Evolutionary conservation across 441 rosid genomes (phyloP).

Genomic region (Cnidoscolus chayamansa): DNA sequence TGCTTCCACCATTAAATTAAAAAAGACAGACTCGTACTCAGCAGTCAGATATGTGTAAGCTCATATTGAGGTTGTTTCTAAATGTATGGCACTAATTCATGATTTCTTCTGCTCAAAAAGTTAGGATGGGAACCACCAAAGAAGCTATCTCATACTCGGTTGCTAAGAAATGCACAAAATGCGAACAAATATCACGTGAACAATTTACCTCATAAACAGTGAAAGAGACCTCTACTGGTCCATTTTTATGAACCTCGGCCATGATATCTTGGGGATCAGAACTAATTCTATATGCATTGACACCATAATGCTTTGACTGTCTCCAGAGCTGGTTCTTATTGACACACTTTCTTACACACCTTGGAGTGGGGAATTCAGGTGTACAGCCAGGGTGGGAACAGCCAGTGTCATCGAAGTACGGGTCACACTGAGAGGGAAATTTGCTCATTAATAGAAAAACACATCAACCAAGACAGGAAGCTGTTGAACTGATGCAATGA

Average conservation of each 20-base stretch:
- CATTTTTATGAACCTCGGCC: slow-evolving; percentile 78
- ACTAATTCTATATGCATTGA: slow-evolving; percentile 59
- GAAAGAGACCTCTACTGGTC: slow-evolving; percentile 90
- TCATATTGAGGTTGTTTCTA: not conserved
- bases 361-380: slow-evolving; percentile 86
- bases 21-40: not conserved
- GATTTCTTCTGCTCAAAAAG: not conserved
- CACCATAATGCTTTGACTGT: slow-evolving; percentile 70
- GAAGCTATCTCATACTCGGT: not conserved
- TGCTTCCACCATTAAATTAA: not conserved
- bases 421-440: slow-evolving; percentile 61
- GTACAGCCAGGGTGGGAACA: slow-evolving; percentile 97
- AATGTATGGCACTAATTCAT: not conserved
- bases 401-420: slow-evolving; percentile 77
- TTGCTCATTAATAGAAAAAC: slow-evolving; percentile 6
- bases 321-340: slow-evolving; percentile 68
- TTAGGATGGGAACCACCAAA: not conserved
- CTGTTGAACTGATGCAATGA: not conserved
- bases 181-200: slow-evolving; percentile 2
- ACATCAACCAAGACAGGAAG: slow-evolving; percentile 16
- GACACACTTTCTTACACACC: slow-evolving; percentile 70
- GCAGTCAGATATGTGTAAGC: not conserved
- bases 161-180: no score
- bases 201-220: slow-evolving; percentile 75
- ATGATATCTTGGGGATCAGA: slow-evolving; percentile 64